phyloP scores from a whole-genome alignment of 2,329 filamentous ascomycete genomes.

The Aspergillus pseudoglaucus region DNA sequence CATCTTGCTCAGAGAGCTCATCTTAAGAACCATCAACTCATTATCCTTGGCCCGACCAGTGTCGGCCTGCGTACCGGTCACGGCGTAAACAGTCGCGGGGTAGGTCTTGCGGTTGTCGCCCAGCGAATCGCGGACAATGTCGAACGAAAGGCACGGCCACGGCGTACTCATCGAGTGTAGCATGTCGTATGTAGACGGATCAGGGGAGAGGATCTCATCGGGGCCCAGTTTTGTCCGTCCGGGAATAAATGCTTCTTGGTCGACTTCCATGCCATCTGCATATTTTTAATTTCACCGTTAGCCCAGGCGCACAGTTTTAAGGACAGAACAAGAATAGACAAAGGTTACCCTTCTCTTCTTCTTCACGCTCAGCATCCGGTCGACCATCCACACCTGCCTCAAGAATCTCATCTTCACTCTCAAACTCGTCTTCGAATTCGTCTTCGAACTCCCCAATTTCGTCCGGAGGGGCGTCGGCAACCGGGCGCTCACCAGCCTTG shows the following conservation, averaged over 20 bases:
- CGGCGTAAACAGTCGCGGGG: constrained; percentile 89
- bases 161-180: constrained; percentile 88
- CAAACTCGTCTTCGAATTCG: constrained; percentile 94
- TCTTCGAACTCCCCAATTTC: constrained; percentile 60
- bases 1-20: constrained; percentile 86
- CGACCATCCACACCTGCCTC: constrained; percentile 91
- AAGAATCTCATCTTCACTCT: constrained; percentile 85
- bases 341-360: constrained; percentile 63
- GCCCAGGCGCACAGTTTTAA: too few species aligned
- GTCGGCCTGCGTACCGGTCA: constrained; percentile 90
- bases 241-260: constrained; percentile 92
- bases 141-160: constrained; percentile 96
- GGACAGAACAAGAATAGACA: too few species aligned
- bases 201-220: constrained; percentile 84
- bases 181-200: constrained; percentile 95
- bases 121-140: constrained; percentile 77
- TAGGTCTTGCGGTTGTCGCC: constrained; percentile 89
- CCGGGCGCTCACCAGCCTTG: constrained; percentile 56
- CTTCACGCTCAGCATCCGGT: constrained; percentile 86
- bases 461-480: constrained; percentile 43
- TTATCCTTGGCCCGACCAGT: constrained; percentile 71
- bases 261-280: constrained; percentile 78
- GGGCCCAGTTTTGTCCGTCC: constrained; percentile 85
- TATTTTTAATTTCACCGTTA: constrained; percentile 9
- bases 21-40: constrained; percentile 90